Evolutionary conservation across 805 yeast species (phyloP).

Genomic region (Saccharomycopsis javanensis): DNA sequence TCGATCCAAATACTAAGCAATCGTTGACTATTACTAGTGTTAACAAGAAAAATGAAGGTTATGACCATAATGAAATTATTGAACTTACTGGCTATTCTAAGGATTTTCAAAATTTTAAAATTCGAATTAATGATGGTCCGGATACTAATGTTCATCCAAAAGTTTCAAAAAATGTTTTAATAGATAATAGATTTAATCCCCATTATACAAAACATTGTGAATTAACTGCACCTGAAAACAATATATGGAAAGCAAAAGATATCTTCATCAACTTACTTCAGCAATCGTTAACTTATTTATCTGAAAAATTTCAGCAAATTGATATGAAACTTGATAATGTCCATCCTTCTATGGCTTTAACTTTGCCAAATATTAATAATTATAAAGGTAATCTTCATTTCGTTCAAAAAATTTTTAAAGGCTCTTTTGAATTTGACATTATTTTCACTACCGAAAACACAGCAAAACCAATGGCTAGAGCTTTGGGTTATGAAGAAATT

Average conservation of each 20-base stretch:
- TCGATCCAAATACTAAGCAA: conserved; percentile 19
- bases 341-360: conserved; percentile 35
- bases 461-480: conserved; percentile 7
- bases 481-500: conserved; percentile 8
- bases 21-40: conserved; percentile 25
- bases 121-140: conserved; percentile 52
- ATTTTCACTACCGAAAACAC: conserved; percentile 39
- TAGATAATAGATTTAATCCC: conserved; percentile 44
- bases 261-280: conserved; percentile 59
- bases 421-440: conserved; percentile 67
- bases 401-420: conserved; percentile 67
- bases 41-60: conserved; percentile 29
- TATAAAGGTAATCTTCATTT: conserved; percentile 73
- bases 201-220: conserved; percentile 54
- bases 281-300: conserved; percentile 49
- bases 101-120: conserved; percentile 56
- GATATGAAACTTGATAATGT: conserved; percentile 25
- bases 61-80: conserved; percentile 29
- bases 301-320: conserved; percentile 24
- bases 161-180: conserved; percentile 23
- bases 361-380: conserved; percentile 47
- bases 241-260: conserved; percentile 72
- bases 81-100: conserved; percentile 43
- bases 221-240: conserved; percentile 58
- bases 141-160: conserved; percentile 35